Evolutionary conservation across 169 alveolate species (phyloP).

Genomic region (Cryptosporidium baileyi): DNA sequence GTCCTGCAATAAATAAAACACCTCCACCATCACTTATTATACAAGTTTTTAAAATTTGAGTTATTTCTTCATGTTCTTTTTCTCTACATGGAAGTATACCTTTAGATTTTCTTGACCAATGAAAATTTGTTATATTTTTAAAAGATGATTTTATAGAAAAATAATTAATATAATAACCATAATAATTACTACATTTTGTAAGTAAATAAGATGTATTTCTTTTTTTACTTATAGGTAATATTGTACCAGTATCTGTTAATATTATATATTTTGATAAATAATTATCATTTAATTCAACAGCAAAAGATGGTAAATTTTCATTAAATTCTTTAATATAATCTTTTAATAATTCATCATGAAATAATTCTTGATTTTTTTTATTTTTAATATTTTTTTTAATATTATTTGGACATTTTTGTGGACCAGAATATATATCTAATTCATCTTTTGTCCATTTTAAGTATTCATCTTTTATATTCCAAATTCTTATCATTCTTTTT

Average conservation of each 20-base stretch:
- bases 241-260: constrained; percentile 44
- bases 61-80: constrained; percentile 70
- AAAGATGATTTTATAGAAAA: not conserved
- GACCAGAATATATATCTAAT: constrained; percentile 34
- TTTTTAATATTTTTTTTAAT: not conserved
- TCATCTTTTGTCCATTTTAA: constrained; percentile 45
- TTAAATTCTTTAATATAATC: constrained; percentile 44
- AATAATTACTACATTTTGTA: constrained; percentile 45
- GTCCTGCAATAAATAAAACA: constrained; percentile 77
- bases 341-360: constrained; percentile 6
- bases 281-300: constrained; percentile 45
- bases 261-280: constrained; percentile 3
- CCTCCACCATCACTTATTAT: constrained; percentile 71
- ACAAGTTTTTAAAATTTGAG: constrained; percentile 56
- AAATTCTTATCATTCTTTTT: constrained; percentile 60
- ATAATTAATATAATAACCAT: constrained; percentile 21
- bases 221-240: constrained; percentile 16
- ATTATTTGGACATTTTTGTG: not conserved
- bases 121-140: not conserved
- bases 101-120: constrained; percentile 43
- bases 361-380: not conserved
- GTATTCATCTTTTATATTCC: constrained; percentile 33
- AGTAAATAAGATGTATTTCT: constrained; percentile 9
- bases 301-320: constrained; percentile 31
- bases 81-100: constrained; percentile 76